Evolutionary conservation across 116 monocot species (phyloP), one percentile per base, ranked within the genome.

Genomic region (Dioscorea cayenensis): DNA sequence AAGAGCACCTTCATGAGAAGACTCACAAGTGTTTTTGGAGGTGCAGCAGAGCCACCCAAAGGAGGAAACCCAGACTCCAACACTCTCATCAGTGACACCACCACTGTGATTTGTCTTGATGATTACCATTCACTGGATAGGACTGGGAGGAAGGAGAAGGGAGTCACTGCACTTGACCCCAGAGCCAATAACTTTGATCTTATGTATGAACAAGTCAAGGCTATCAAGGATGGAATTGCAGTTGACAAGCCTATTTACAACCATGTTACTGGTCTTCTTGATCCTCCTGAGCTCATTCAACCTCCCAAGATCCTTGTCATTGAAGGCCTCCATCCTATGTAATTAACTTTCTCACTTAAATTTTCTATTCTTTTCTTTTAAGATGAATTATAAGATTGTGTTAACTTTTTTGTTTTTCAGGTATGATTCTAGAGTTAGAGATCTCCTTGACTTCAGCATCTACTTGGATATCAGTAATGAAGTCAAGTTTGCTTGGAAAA

Each of bases 1-100:
- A 97, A 97, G 83, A 97, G 93, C 79, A 97, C 97, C 52, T 97
- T 97, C 86, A 97, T 97, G 97, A 78, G 90, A 72, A 66, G 97
- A 64, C 82, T 97, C 19, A 97, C 97, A 0, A 97, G 97, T 51
- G 90, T 97, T 22, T 93, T 97, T 36, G 97, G 97, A 2, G 97
- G 93, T 2, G 83, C 90, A 0, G 97, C 97, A 5, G 85, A 83
- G 81, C 86, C 93, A 5, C 93, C 86, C 0, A 81, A 67, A 70
- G 90, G 88, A 13, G 93, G 93, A 29, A 97, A 90, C 70, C 97
- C 97, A 2, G 93, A 93, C 65, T 97, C 97, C 23, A 97, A 97
- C 93, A 97, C 97, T 0, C 81, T 97, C 52, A 81, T 97, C 65
- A 93, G 97, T 32, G 90, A 93, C 71, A 85, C 83, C 49, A 90